Evolutionary conservation across 306 rosid species (phyloP).

Genomic region (Corylus heterophylla): DNA sequence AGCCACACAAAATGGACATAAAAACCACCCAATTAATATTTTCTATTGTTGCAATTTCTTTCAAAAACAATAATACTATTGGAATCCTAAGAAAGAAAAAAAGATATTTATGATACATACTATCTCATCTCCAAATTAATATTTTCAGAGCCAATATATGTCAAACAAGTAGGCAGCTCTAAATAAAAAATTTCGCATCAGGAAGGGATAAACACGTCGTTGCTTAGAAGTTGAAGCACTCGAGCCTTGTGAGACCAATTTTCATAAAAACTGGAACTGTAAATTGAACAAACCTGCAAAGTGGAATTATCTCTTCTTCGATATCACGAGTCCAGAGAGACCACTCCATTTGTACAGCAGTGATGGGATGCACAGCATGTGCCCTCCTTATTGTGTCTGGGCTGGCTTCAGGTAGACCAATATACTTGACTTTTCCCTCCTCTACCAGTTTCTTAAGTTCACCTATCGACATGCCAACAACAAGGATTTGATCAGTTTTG

Average conservation of each 20-base stretch:
- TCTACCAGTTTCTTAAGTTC: slow-evolving; percentile 80
- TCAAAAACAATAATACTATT: not conserved
- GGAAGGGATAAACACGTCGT: not conserved
- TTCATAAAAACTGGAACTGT: not conserved
- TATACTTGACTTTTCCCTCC: slow-evolving; percentile 71
- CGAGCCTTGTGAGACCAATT: not conserved
- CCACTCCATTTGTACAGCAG: slow-evolving; percentile 80
- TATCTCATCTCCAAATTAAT: not conserved
- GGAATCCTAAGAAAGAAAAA: not conserved
- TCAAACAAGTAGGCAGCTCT: not conserved
- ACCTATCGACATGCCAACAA: slow-evolving; percentile 40
- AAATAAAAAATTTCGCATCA: not conserved
- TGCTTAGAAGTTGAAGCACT: not conserved
- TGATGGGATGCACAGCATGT: slow-evolving; percentile 79
- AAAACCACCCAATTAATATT: not conserved
- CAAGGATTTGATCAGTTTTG: not conserved
- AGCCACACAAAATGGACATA: not conserved
- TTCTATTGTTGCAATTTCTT: not conserved
- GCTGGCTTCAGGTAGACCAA: slow-evolving; percentile 79
- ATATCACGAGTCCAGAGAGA: slow-evolving; percentile 81
- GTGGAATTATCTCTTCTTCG: slow-evolving; percentile 68
- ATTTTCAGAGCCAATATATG: not conserved
- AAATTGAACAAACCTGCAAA: slow-evolving; percentile 55
- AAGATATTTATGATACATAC: not conserved
- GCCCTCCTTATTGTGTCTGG: slow-evolving; percentile 81